Evolutionary conservation across 345 rosid species (phyloP).

Genomic region (Moricandia moricandioides): DNA sequence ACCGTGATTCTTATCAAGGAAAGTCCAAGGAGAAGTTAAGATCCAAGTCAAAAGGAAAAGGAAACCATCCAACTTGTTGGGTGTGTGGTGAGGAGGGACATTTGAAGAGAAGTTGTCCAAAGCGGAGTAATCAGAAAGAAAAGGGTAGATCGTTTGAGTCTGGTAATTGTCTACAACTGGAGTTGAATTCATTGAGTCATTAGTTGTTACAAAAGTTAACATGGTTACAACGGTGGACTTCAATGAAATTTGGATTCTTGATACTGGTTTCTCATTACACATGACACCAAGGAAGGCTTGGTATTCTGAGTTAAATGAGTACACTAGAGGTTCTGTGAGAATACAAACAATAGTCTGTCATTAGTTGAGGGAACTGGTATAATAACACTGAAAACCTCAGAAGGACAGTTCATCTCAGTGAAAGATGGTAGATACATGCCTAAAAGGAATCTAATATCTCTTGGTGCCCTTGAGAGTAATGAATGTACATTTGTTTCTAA

Average conservation of each 20-base stretch:
- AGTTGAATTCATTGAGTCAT: background rate
- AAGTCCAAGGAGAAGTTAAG: too few relatives aligned
- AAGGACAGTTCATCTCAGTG: background rate
- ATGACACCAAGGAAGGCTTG: background rate
- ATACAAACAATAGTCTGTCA: background rate
- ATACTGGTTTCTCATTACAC: background rate
- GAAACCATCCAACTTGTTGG: background rate
- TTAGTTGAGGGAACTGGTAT: background rate
- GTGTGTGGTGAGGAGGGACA: background rate
- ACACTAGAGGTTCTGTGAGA: background rate
- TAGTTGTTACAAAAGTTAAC: background rate
- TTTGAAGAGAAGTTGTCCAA: background rate
- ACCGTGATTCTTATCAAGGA: background rate
- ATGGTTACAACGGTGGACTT: background rate
- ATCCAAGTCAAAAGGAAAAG: background rate
- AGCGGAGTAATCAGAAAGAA: background rate
- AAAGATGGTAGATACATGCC: background rate
- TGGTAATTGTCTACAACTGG: background rate
- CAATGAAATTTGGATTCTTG: background rate
- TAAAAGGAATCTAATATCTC: background rate
- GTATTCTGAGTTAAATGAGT: background rate
- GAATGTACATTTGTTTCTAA: background rate
- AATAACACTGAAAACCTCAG: background rate
- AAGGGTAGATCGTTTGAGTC: background rate
- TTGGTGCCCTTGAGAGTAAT: background rate